Evolutionary conservation across 352 stramenopile genomes (phyloP).

Genomic region (Plasmopara halstedii): DNA sequence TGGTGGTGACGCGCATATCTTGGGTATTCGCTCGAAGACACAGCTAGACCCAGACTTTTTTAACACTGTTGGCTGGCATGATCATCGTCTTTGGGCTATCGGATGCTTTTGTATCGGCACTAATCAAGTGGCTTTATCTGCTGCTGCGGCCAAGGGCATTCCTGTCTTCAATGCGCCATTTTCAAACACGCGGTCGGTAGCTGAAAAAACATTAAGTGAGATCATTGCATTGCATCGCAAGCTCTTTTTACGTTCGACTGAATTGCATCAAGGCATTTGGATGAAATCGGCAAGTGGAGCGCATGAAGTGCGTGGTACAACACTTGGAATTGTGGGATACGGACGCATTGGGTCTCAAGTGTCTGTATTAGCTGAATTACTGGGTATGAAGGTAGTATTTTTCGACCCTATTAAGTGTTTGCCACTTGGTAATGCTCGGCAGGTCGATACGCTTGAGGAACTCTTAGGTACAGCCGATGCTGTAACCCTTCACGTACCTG

Average conservation of each 20-base stretch:
- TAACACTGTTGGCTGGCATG: constrained; percentile 66
- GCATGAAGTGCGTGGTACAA: constrained; percentile 78
- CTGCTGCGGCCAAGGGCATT: constrained; percentile 53
- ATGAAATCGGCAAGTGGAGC: constrained; percentile 71
- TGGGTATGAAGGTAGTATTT: constrained; percentile 94
- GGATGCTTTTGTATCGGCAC: constrained; percentile 83
- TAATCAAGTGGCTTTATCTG: constrained; percentile 65
- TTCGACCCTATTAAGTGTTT: constrained; percentile 88
- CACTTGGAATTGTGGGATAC: constrained; percentile 73
- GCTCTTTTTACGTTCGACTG: constrained; percentile 68
- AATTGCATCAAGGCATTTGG: constrained; percentile 71
- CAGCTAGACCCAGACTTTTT: constrained; percentile 75
- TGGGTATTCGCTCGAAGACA: constrained; percentile 80
- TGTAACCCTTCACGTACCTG: constrained; percentile 94
- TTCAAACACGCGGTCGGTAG: constrained; percentile 81
- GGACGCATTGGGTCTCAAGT: constrained; percentile 79
- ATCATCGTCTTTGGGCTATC: constrained; percentile 69
- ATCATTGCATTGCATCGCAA: constrained; percentile 79
- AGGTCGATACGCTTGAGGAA: constrained; percentile 81
- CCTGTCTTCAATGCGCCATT: constrained; percentile 83
- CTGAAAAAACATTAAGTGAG: constrained; percentile 78
- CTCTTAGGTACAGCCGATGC: constrained; percentile 85
- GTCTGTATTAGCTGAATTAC: constrained; percentile 68
- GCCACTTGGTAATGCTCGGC: constrained; percentile 64
- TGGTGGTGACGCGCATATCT: constrained; percentile 64